Conservation (phyloP, 495 filamentous ascomycete genomes). For the Penicillium salamii region DNA sequence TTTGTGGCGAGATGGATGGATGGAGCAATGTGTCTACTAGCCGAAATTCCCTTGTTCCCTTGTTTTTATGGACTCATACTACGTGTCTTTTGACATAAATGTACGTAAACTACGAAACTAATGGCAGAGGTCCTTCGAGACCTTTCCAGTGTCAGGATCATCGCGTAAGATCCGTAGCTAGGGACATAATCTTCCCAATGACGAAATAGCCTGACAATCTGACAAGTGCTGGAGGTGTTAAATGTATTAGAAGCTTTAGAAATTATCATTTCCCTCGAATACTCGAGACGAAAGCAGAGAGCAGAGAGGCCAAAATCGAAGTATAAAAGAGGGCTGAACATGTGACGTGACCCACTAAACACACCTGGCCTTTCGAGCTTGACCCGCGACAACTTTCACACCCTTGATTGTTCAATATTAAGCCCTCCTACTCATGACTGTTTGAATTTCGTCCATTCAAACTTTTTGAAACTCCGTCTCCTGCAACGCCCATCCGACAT, state of each 20-base stretch:
- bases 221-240: no score
- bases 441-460: background rate
- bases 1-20: slow-evolving; percentile 6
- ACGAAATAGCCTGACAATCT: no score
- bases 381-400: background rate
- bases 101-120: slow-evolving; percentile 6
- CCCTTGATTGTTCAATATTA: background rate
- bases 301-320: background rate
- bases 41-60: background rate
- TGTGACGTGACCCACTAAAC: slow-evolving; percentile 33
- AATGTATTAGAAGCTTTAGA: no score
- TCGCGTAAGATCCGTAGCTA: no score
- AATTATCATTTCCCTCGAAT: no score
- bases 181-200: no score
- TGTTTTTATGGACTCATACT: background rate
- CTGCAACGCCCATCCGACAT: slow-evolving; percentile 2
- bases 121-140: background rate
- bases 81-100: slow-evolving; percentile 3
- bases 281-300: background rate
- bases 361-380: slow-evolving; percentile 29
- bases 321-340: slow-evolving; percentile 11
- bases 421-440: background rate
- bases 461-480: slow-evolving; percentile 4
- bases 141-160: no score
- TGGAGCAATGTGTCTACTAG: slow-evolving; percentile 5